These are phyloP conservation scores for Curvularia lunata DNA, from an alignment of 2,329 filamentous ascomycete species.

Conservation along the genomic window DNA sequence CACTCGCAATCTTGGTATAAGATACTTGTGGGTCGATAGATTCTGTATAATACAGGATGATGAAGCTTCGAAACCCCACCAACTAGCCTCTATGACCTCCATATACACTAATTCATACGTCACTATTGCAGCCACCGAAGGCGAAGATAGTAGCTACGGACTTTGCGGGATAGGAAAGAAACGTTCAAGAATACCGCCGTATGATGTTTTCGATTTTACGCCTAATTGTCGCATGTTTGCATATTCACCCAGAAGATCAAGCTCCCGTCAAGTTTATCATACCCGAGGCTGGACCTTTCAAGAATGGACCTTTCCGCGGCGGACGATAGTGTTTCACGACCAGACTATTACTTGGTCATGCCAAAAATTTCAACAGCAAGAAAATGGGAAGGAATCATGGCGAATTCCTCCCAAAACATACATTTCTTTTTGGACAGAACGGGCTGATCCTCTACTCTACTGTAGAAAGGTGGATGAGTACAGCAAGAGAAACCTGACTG, in stretches of 20 bases:
- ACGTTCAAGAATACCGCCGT: not conserved
- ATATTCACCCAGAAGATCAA: not conserved
- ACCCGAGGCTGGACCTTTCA: not conserved
- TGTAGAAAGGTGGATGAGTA: not conserved
- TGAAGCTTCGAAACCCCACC: not conserved
- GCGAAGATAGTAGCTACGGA: not conserved
- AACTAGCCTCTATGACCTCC: not conserved
- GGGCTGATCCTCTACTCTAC: not conserved
- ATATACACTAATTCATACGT: not conserved
- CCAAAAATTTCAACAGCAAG: not conserved
- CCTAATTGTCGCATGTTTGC: not conserved
- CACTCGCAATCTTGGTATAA: not conserved
- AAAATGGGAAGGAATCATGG: fast-evolving
- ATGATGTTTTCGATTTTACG: not conserved
- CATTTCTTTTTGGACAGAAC: not conserved
- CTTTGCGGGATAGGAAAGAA: not conserved
- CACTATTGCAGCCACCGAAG: not conserved
- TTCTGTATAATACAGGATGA: slow-evolving; percentile 2
- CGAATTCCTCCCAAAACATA: not conserved
- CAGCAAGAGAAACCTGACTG: not conserved
- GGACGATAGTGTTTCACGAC: not conserved
- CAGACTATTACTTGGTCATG: not conserved
- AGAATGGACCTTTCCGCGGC: not conserved
- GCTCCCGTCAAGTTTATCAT: not conserved
- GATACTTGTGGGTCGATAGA: not conserved